Conservation (phyloP, 176 grass and related monocot genomes). For the Oryza officinalis region DNA sequence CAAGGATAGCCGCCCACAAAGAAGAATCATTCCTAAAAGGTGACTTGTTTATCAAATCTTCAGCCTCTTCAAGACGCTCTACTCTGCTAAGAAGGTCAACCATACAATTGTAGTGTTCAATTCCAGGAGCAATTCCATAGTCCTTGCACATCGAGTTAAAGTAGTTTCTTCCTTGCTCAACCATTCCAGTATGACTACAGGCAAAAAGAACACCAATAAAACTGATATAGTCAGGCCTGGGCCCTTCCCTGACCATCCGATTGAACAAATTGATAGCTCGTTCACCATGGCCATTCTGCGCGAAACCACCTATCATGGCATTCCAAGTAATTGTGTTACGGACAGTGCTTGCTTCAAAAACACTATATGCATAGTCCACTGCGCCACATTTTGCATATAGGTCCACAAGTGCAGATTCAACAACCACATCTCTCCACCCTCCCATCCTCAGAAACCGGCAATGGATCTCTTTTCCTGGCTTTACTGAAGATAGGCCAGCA, state of each 20-base stretch:
- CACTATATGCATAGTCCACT: slow-evolving; percentile 56
- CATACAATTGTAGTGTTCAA: slow-evolving; percentile 91
- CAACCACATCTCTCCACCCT: slow-evolving; percentile 53
- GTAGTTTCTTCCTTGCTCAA: slow-evolving; percentile 66
- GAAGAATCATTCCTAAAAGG: slow-evolving; percentile 55
- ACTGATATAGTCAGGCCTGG: slow-evolving; percentile 64
- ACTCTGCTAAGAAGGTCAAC: slow-evolving; percentile 86
- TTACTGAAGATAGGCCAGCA: slow-evolving; percentile 53
- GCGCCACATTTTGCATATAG: slow-evolving; percentile 84
- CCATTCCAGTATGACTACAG: slow-evolving; percentile 74
- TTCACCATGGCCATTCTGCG: slow-evolving; percentile 76
- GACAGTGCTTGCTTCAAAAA: slow-evolving; percentile 57
- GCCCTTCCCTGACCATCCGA: slow-evolving; percentile 58
- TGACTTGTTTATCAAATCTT: slow-evolving; percentile 71
- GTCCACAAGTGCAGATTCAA: slow-evolving; percentile 81
- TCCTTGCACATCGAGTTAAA: slow-evolving; percentile 66
- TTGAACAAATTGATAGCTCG: slow-evolving; percentile 56
- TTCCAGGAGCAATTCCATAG: slow-evolving; percentile 55
- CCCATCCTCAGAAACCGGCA: slow-evolving; percentile 63
- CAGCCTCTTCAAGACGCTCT: slow-evolving; percentile 78
- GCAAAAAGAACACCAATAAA: slow-evolving; percentile 80
- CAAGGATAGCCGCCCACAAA: slow-evolving; percentile 73
- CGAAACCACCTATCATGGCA: slow-evolving; percentile 83
- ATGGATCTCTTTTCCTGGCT: slow-evolving; percentile 75
- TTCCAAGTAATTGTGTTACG: slow-evolving; percentile 86